Conservation (phyloP, 2,329 filamentous ascomycete genomes). For the Exophiala oligosperma region DNA sequence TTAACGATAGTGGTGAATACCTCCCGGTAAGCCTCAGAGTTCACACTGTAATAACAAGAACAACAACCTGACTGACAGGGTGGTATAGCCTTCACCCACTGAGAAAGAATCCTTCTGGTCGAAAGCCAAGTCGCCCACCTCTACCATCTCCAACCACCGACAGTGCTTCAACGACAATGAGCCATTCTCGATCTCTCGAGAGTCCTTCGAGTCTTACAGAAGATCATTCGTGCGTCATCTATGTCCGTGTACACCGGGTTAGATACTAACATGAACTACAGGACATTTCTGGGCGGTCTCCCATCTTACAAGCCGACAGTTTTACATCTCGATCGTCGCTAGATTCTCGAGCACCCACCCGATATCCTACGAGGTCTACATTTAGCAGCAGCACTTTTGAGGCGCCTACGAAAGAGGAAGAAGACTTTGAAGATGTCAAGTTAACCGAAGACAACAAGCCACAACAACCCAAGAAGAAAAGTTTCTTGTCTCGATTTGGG, state of each 20-base stretch:
- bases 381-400: slow-evolving; percentile 60
- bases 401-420: slow-evolving; percentile 54
- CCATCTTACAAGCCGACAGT: slow-evolving; percentile 62
- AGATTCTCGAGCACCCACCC: slow-evolving; percentile 68
- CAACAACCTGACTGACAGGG: neutral
- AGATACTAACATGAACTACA: slow-evolving; percentile 39
- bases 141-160: slow-evolving; percentile 57
- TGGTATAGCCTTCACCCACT: slow-evolving; percentile 75
- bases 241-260: neutral
- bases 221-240: slow-evolving; percentile 77
- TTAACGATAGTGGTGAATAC: slow-evolving; percentile 94
- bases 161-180: slow-evolving; percentile 79
- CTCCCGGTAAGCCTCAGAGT: slow-evolving; percentile 67
- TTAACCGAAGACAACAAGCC: slow-evolving; percentile 67
- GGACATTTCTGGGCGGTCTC: slow-evolving; percentile 90
- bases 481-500: slow-evolving; percentile 79
- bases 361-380: slow-evolving; percentile 60
- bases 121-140: slow-evolving; percentile 45
- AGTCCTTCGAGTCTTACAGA: slow-evolving; percentile 95
- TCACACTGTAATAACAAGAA: slow-evolving; percentile 2
- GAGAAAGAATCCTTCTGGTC: slow-evolving; percentile 81
- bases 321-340: slow-evolving; percentile 72
- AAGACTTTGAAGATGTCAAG: slow-evolving; percentile 82
- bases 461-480: slow-evolving; percentile 70
- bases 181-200: slow-evolving; percentile 90